These are phyloP conservation scores for Pythium pyrilobum DNA, from an alignment of 352 stramenopile species.

Conservation along the genomic window DNA sequence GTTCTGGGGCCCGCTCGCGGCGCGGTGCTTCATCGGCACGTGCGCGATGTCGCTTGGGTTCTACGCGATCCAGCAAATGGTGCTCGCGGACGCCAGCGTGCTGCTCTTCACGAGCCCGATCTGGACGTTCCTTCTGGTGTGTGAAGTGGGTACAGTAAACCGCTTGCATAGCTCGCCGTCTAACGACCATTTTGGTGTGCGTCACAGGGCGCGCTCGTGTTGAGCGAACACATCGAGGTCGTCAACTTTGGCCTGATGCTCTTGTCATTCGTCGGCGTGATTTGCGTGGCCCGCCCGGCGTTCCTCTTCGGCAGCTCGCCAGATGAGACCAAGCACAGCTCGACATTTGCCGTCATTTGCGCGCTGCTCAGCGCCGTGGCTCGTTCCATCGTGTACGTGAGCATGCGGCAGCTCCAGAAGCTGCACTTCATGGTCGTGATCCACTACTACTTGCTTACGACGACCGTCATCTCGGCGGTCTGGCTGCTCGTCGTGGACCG, in stretches of 20 bases:
- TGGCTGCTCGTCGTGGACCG: constrained; percentile 4
- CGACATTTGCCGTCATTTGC: constrained; percentile 23
- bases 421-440: constrained; percentile 54
- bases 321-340: constrained; percentile 22
- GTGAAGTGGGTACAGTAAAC: no score
- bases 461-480: constrained; percentile 29
- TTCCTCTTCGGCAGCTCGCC: constrained; percentile 35
- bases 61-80: constrained; percentile 47
- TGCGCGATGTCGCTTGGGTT: constrained; percentile 38
- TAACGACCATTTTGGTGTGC: neutral
- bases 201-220: constrained; percentile 27
- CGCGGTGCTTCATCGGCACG: constrained; percentile 36
- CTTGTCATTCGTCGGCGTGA: constrained; percentile 34
- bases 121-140: constrained; percentile 48
- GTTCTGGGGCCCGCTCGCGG: constrained; percentile 25
- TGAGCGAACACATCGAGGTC: constrained; percentile 34
- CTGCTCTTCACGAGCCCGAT: constrained; percentile 62
- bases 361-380: constrained; percentile 26
- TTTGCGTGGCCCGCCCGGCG: constrained; percentile 39
- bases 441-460: constrained; percentile 48
- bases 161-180: neutral
- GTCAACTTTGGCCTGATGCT: constrained; percentile 26
- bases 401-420: constrained; percentile 37
- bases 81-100: constrained; percentile 49
- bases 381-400: constrained; percentile 37